Conservation (phyloP, 805 yeast genomes). For the Candida sakaeoensis region DNA sequence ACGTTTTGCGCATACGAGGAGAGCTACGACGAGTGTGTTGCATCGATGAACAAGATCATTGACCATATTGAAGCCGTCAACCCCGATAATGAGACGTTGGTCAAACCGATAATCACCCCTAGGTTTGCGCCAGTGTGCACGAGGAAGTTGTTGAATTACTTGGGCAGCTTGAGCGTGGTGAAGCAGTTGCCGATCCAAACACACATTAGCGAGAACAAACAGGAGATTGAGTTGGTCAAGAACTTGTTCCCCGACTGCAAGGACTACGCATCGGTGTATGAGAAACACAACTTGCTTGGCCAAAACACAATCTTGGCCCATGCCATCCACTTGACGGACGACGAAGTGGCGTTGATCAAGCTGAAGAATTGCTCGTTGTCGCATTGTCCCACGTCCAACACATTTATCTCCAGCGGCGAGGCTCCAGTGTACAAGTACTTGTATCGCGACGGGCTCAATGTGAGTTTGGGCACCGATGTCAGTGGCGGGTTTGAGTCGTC, state of each 20-base stretch:
- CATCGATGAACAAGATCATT: slow-evolving; percentile 53
- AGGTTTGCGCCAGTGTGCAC: slow-evolving; percentile 91
- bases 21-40: slow-evolving; percentile 48
- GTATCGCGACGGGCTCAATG: slow-evolving; percentile 62
- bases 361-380: slow-evolving; percentile 64
- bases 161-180: slow-evolving; percentile 55
- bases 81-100: slow-evolving; percentile 44
- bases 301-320: slow-evolving; percentile 81
- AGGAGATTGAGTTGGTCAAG: slow-evolving; percentile 72
- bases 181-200: slow-evolving; percentile 73
- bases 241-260: slow-evolving; percentile 67
- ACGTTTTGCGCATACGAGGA: slow-evolving; percentile 65
- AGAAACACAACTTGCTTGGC: slow-evolving; percentile 55
- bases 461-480: slow-evolving; percentile 56
- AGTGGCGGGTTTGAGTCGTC: slow-evolving; percentile 42
- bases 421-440: slow-evolving; percentile 69
- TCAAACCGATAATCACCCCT: slow-evolving; percentile 83
- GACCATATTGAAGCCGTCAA: slow-evolving; percentile 53
- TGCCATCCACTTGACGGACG: slow-evolving; percentile 69
- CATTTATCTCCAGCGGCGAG: slow-evolving; percentile 86
- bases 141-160: slow-evolving; percentile 52
- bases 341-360: slow-evolving; percentile 59
- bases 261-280: slow-evolving; percentile 75
- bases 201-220: slow-evolving; percentile 78
- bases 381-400: slow-evolving; percentile 92